Base-by-base conservation (phyloP, 1,139 yeast genomes). In the Geotrichum cucujoidarum region DNA sequence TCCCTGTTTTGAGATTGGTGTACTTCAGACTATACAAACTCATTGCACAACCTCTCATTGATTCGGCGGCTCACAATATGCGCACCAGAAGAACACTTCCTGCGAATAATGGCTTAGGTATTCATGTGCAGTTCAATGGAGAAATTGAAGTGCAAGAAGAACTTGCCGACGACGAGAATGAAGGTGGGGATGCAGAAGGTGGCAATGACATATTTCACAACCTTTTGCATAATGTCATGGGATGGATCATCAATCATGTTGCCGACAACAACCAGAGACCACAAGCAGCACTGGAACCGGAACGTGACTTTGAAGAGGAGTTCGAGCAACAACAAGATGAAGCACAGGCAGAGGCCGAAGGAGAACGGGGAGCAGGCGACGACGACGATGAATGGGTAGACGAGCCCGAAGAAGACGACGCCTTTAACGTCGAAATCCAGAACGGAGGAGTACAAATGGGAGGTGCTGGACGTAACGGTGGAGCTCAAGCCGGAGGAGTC, bases 41-140 rank as follows among this genome's bases (percentile, higher is more conserved):
- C 4, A 29, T 56, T 20, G 56, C 61, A n/a, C 61, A 57, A 37
- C 64, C 64, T 5, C 39, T 59, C 24, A 53, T 60, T 21, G 55
- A 56, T 44, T 32, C 49, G 14, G 57, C 57, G 47, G 64, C 63
- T 1, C 42, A 54, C 4, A 45, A 53, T 14, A 53, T 59, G 45
- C 50, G 58, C 5, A 56, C 59, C 8, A 49, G 27, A 24, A 10
- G 27, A 6, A 10, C 8, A 24, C 6, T 24, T 11, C 30, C 34
- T 14, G 18, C 38, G 13, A 33, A 34, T 16, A 32, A 37, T 8
- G 45, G 43, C 2, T 11, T 33, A 4, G 44, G 42, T 10, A 34
- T 49, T 29, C 48, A 38, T 8, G 52, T 49, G 25, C 41, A 48
- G 20, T 29, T 48, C 30, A 38, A 32, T 29, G 36, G 50, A n/a